Base-by-base conservation (phyloP, 352 stramenopile genomes). In the Pythium sukuiense region DNA sequence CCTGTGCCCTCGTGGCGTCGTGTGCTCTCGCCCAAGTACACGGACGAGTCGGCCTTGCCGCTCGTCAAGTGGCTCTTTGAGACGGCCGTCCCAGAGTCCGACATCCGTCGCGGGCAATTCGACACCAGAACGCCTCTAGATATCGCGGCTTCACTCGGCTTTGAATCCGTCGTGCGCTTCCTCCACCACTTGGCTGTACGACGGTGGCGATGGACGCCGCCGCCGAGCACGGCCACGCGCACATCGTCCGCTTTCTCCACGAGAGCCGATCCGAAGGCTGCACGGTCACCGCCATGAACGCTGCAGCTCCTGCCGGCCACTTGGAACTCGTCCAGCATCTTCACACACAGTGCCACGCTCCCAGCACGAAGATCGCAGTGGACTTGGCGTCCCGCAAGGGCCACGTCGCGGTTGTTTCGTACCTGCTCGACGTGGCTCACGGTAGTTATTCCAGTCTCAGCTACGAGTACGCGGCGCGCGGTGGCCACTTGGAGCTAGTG, bases 1-100 rank as follows among this genome's bases (percentile, higher is more conserved):
- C 49, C 49, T 4, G 27, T 26, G 13, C 49, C 14, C 26, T 39
- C 49, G 26, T 56, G 49, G 49, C 11, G 26, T 7, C 27, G 27
- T 13, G 26, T 26, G 12, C 11, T 56, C 49, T 39, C 12, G 26
- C 24, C 12, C 4, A 26, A 20, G 4, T 20, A 56, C 27, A 56
- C 49, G 11, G 49, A 56, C 49, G 49, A 6, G 49, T 56, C 30
- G 26, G 49, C 49, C 12, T 39, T 56, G 49, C 49, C 27, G 12
- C 16, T 32, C 14, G 48, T 55, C n/a, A 7, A 54, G 48, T 30
- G 24, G 48, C 48, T 55, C n/a, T 30, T 50, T 8, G 18, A 50
- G 4, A 50, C 18, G 0, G 20, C n/a, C 2, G 43, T 50, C 8
- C 43, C 43, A 30, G 43, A 29, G 7, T 29, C 43, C 20, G 43